These are phyloP conservation scores for Luffa aegyptiaca DNA, from an alignment of 306 rosid genomes.

Conservation along the genomic window DNA sequence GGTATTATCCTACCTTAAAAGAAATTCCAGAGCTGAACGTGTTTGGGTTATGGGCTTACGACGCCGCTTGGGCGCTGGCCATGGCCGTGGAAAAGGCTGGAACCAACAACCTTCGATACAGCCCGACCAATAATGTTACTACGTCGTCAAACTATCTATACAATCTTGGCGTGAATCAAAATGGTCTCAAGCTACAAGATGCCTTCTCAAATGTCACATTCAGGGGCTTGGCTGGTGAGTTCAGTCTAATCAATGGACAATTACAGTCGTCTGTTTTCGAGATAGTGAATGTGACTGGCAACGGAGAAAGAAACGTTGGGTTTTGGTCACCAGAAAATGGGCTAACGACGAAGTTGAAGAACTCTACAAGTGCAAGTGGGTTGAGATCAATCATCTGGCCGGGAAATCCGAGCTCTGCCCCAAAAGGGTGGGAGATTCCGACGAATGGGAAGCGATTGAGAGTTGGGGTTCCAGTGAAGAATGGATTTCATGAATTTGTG, in stretches of 20 bases:
- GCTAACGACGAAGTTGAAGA: constrained; percentile 1
- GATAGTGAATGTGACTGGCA: constrained; percentile 31
- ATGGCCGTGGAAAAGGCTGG: constrained; percentile 29
- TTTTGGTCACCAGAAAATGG: constrained; percentile 40
- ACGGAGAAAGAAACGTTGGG: constrained; percentile 27
- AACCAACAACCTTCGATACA: neutral
- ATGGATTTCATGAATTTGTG: constrained; percentile 17
- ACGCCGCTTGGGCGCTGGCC: constrained; percentile 37
- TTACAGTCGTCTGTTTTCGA: constrained; percentile 8
- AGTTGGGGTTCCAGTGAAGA: constrained; percentile 28
- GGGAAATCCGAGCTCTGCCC: constrained; percentile 14
- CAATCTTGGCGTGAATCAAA: constrained; percentile 21
- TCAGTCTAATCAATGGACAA: constrained; percentile 16
- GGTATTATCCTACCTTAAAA: constrained; percentile 17
- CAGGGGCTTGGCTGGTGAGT: constrained; percentile 16
- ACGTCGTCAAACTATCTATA: constrained; percentile 22
- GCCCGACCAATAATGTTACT: constrained; percentile 8
- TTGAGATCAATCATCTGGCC: constrained; percentile 27
- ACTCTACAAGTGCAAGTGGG: neutral
- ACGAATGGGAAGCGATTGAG: constrained; percentile 11
- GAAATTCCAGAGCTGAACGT: constrained; percentile 13
- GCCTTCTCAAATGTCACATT: constrained; percentile 18
- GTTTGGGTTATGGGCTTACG: constrained; percentile 47
- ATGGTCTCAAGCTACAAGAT: constrained; percentile 23
- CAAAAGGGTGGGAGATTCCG: constrained; percentile 33